Base-by-base conservation (phyloP, 148 eudicot species). In the Cornus suecica region DNA sequence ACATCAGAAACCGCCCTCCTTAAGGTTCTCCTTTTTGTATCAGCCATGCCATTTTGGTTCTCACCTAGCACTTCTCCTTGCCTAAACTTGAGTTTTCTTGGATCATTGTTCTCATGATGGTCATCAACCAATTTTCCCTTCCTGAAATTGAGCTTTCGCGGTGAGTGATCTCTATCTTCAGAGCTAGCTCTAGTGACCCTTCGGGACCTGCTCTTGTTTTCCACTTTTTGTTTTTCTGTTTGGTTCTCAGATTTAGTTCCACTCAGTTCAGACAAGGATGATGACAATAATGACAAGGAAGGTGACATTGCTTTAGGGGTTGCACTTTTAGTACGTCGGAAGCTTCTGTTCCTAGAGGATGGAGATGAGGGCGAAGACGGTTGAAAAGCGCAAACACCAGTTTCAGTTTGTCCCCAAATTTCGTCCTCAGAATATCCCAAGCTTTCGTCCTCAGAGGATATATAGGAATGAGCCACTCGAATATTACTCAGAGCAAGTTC, bases 121-220 rank as follows among this genome's bases (percentile, higher is more conserved):
- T 82, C 82, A 80, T 86, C 82, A 70, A 89, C 78, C 61, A 82
- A 85, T 42, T 80, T 87, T 51, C 90, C 90, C 74, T 85, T 80
- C 78, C 75, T 84, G 80, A 91, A 91, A 51, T 82, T 80, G 31
- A 87, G 79, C 79, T 84, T 88, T 77, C 83, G 80, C 9, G 84
- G 75, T 18, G 86, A 75, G 64, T 66, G 45, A 52, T 81, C 85
- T 80, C 77, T 78, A 45, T 76, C 84, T 41, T 83, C 90, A 11
- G 54, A 42, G 77, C 65, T 10, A 69, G 64, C 70, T 69, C 54
- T 68, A 11, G 25, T 84, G 1, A 80, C 75, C 67, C 70, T 84
- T 75, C 64, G 83, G 52, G 78, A 74, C 80, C 77, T 80, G 51
- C 20, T 48, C 77, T 70, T 73, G 24, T 27, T 26, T 61, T 80